phyloP scores from a whole-genome alignment of 2,329 filamentous ascomycete genomes.

The Diaporthe sp. region DNA sequence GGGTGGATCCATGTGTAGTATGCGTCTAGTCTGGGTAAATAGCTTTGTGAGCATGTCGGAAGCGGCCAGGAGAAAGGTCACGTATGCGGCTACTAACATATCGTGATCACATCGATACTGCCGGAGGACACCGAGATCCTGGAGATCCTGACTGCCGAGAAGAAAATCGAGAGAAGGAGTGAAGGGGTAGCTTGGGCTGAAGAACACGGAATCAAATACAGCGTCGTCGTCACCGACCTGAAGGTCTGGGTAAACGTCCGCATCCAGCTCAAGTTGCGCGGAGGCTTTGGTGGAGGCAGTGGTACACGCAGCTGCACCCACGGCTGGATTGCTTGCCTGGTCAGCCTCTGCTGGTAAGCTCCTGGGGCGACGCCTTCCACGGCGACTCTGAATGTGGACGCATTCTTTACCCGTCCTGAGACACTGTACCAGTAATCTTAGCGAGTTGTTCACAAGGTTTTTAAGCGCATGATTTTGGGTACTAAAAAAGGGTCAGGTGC shows the following conservation, averaged over 20 bases:
- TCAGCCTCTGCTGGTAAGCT: fast-evolving
- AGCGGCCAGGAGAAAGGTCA: background rate
- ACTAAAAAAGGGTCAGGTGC: fast-evolving
- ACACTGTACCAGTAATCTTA: background rate
- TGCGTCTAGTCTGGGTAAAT: background rate
- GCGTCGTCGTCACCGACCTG: background rate
- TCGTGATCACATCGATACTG: background rate
- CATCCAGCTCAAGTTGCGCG: background rate
- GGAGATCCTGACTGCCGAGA: background rate
- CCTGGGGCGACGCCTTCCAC: background rate
- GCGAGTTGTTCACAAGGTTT: background rate
- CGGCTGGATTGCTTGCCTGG: background rate
- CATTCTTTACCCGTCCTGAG: background rate
- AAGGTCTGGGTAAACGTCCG: background rate
- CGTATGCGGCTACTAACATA: background rate
- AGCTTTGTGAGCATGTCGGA: background rate
- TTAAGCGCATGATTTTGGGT: background rate
- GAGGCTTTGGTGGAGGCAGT: background rate
- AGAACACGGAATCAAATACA: background rate
- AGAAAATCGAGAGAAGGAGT: background rate
- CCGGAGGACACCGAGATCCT: background rate
- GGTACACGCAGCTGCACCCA: background rate
- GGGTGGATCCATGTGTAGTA: background rate
- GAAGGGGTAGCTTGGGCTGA: background rate
- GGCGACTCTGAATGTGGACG: background rate